phyloP scores from a whole-genome alignment of 139 green algal species.

The Haematococcus lacustris region DNA sequence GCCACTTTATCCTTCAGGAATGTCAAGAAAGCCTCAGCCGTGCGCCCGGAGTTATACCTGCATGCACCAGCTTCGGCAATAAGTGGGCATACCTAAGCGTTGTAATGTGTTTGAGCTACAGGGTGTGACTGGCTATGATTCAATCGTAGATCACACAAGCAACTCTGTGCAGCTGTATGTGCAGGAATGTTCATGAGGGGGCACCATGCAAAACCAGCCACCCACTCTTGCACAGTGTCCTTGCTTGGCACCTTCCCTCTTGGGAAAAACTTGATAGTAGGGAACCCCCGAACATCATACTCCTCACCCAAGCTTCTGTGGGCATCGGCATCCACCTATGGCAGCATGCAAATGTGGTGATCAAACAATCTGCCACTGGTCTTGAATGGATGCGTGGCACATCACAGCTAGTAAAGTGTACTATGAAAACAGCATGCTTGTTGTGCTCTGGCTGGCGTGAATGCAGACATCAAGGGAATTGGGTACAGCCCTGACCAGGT shows the following conservation, averaged over 20 bases:
- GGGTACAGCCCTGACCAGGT: background rate
- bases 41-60: conserved; percentile 69
- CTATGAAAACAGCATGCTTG: background rate
- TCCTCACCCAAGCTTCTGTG: conserved; percentile 60
- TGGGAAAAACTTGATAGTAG: conserved; percentile 75
- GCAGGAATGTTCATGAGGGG: too few relatives aligned
- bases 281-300: conserved; percentile 77
- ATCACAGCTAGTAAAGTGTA: background rate
- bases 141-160: too few relatives aligned
- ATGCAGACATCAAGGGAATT: background rate
- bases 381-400: background rate
- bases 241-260: conserved; percentile 50
- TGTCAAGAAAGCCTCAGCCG: conserved; percentile 48
- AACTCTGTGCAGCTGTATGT: too few relatives aligned
- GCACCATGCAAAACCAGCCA: too few relatives aligned
- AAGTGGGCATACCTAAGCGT: too few relatives aligned
- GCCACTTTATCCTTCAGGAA: conserved; percentile 66
- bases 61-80: too few relatives aligned
- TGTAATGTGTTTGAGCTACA: too few relatives aligned
- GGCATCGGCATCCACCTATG: conserved; percentile 73
- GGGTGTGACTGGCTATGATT: too few relatives aligned
- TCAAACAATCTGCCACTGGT: too few relatives aligned
- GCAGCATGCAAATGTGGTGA: background rate
- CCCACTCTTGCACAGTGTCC: conserved; percentile 45
- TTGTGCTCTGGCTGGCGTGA: background rate